Evolutionary conservation across 2,329 filamentous ascomycete genomes (phyloP).

Genomic region (Fusarium guadeloupense): DNA sequence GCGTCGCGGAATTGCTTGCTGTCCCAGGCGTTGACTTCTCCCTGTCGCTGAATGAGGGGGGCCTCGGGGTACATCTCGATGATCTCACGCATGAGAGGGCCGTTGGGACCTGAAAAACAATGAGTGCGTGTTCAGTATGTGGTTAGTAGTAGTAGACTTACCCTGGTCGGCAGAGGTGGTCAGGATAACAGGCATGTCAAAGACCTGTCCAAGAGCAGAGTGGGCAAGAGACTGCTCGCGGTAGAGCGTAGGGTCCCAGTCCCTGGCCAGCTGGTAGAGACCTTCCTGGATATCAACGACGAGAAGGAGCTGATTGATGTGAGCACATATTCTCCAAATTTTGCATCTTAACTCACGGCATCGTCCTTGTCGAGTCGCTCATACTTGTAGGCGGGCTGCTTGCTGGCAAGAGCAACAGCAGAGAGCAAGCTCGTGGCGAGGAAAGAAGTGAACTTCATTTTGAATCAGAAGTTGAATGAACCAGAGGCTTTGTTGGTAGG

Average conservation of each 20-base stretch:
- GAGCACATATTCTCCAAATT: accelerated
- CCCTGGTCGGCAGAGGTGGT: constrained; percentile 71
- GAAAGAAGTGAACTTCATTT: constrained; percentile 35
- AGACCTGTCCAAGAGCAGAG: constrained; percentile 70
- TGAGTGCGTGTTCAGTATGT: not conserved
- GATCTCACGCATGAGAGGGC: constrained; percentile 75
- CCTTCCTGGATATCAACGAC: constrained; percentile 52
- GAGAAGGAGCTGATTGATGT: constrained; percentile 44
- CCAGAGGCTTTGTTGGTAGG: not conserved
- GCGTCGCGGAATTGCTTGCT: constrained; percentile 74
- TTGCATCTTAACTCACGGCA: constrained; percentile 27
- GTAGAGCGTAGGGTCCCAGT: constrained; percentile 73
- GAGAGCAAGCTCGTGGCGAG: constrained; percentile 24
- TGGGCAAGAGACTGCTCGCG: constrained; percentile 74
- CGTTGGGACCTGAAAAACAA: constrained; percentile 67
- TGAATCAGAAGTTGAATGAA: not conserved
- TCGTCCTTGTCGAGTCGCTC: constrained; percentile 43
- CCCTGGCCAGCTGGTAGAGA: constrained; percentile 60
- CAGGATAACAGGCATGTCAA: constrained; percentile 74
- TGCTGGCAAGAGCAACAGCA: constrained; percentile 22
- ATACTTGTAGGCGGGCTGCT: constrained; percentile 26
- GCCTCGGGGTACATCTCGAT: constrained; percentile 72
- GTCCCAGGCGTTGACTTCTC: constrained; percentile 82
- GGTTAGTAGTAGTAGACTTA: not conserved
- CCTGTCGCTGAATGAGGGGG: constrained; percentile 72